These are phyloP conservation scores for Epichloe sylvatica DNA, from an alignment of 2,329 filamentous ascomycete genomes.

Conservation along the genomic window DNA sequence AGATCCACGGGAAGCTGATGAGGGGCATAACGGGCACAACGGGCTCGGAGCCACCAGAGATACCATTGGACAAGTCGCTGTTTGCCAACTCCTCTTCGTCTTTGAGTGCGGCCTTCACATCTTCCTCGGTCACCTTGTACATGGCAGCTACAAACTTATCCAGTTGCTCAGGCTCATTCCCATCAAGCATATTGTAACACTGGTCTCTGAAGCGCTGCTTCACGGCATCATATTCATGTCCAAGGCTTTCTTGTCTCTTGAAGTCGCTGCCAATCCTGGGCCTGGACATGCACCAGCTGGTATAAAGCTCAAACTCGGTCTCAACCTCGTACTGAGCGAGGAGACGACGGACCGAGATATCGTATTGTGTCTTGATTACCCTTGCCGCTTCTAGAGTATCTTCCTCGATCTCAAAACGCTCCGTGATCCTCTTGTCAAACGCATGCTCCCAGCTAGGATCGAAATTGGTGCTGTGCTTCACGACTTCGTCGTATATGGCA, in stretches of 20 bases:
- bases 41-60: not conserved
- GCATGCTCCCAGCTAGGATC: slow-evolving; percentile 53
- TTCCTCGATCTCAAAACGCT: slow-evolving; percentile 42
- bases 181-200: slow-evolving; percentile 52
- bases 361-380: slow-evolving; percentile 63
- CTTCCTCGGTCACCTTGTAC: slow-evolving; percentile 67
- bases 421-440: slow-evolving; percentile 66
- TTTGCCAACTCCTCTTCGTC: slow-evolving; percentile 18
- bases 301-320: slow-evolving; percentile 88
- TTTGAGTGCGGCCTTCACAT: slow-evolving; percentile 45
- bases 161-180: slow-evolving; percentile 41
- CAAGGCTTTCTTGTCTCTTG: slow-evolving; percentile 75
- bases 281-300: slow-evolving; percentile 67
- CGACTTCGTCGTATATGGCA: slow-evolving; percentile 64
- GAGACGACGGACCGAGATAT: slow-evolving; percentile 59
- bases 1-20: slow-evolving; percentile 91
- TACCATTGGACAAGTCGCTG: slow-evolving; percentile 9
- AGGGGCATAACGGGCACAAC: slow-evolving; percentile 46
- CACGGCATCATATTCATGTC: slow-evolving; percentile 49
- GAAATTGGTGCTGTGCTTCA: slow-evolving; percentile 45
- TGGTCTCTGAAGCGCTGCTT: slow-evolving; percentile 54
- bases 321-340: slow-evolving; percentile 73
- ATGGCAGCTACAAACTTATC: slow-evolving; percentile 71
- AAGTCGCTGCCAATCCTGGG: slow-evolving; percentile 63
- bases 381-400: slow-evolving; percentile 43